Evolutionary conservation across 371 early-diverging fungal species (phyloP), one percentile per base, ranked within the genome.

Genomic region (Syncephalis fuscata): DNA sequence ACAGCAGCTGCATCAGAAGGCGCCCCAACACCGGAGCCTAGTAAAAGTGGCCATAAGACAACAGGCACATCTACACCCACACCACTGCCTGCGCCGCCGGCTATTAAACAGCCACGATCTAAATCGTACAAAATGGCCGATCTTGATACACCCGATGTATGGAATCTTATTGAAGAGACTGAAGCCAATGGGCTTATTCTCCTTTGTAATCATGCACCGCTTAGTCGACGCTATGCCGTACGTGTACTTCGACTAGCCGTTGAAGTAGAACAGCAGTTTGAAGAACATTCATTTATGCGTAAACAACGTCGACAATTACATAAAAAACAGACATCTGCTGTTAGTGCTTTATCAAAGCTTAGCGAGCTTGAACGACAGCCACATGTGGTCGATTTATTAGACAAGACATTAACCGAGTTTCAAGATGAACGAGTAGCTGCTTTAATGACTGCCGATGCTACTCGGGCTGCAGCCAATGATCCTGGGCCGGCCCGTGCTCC

Each of bases 111-210:
- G 17, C 26, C 32, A 7, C 32, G 32, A 32, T 32, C 11, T 32
- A 32, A 32, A 32, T 32, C 32, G 32, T 32, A 32, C 16, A 57
- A 60, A 15, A 52, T 48, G 17, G 51, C 44, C 21, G 53, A 60
- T n/a, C 19, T 54, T 0, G 65, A 67, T 20, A 50, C 57, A 14
- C 62, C 64, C 11, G 63, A 66, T 23, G 62, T 76, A 8, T 65
- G 70, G 37, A 65, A 62, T 27, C 64, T 81, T 36, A 61, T 89
- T 2, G 71, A 73, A 47, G 78, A 75, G 38, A 78, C 79, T 5
- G 88, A 90, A 61, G 74, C 75, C 2, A 71, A 72, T 26, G 90
- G 86, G 0, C 52, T 89, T 20, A 51, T 85, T 15, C 83, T 78
- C 48, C 61, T 90, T 22, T 83, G 81, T 46, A 74, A 70, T 44